A percentile compares a stretch with the other conserved stretches of the same genome.
Evolutionary conservation across 1,139 yeast genomes (phyloP).

Genomic region (Tardiomyces blankii): DNA sequence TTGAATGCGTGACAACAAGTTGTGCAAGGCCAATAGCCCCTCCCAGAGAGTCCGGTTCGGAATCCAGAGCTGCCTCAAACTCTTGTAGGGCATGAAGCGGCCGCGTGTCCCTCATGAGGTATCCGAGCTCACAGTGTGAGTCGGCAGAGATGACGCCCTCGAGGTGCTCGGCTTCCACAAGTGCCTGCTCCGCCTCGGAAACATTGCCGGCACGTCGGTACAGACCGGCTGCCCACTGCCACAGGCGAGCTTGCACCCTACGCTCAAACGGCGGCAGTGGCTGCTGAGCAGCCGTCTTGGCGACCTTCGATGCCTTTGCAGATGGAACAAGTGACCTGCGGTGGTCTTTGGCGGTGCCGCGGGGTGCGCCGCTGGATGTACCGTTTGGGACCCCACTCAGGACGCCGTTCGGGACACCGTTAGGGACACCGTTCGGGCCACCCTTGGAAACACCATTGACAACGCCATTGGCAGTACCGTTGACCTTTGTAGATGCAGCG

Average conservation of each 20-base stretch:
- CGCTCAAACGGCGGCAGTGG: slow-evolving; percentile 37
- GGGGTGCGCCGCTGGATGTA: not conserved
- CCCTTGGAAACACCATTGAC: not conserved
- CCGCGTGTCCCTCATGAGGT: slow-evolving; percentile 30
- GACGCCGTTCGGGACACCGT: not conserved
- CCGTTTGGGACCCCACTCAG: not conserved
- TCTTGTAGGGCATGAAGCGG: slow-evolving; percentile 45
- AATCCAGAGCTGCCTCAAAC: slow-evolving; percentile 56
- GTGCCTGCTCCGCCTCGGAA: slow-evolving; percentile 60
- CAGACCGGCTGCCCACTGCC: slow-evolving; percentile 66
- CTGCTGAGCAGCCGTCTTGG: not conserved
- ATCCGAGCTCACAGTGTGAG: slow-evolving; percentile 46
- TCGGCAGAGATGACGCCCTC: slow-evolving; percentile 18
- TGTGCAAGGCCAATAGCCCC: slow-evolving; percentile 61
- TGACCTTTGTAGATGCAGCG: not conserved
- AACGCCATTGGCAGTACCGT: not conserved
- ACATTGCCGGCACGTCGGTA: slow-evolving; percentile 46
- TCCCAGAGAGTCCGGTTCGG: slow-evolving; percentile 38
- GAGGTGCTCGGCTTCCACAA: slow-evolving; percentile 56
- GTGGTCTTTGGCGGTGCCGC: not conserved
- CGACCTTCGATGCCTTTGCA: not conserved
- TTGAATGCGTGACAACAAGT: slow-evolving; percentile 35
- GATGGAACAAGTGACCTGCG: not conserved
- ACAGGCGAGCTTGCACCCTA: slow-evolving; percentile 27
- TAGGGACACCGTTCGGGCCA: not conserved